Base-by-base conservation (phyloP, 2,329 filamentous ascomycete species). In the Pseudocercospora eumusae region DNA sequence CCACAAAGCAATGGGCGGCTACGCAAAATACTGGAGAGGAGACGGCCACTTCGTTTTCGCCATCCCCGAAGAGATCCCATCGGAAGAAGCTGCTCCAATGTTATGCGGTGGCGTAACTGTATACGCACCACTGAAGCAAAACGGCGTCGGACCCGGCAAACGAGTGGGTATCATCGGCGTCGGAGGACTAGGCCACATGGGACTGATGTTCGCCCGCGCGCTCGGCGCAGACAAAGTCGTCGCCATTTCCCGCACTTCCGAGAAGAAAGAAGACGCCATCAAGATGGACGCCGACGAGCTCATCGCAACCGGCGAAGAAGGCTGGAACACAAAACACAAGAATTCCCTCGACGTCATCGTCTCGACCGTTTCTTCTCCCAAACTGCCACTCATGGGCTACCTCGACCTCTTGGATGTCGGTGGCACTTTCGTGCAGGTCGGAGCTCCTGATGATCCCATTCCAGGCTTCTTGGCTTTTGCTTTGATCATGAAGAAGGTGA, bases 81-180 rank as follows among this genome's bases (percentile, higher is more conserved):
- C 77, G 18, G 79, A 78, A n/a, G 76, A 81, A 59, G 84, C 82
- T 2, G 83, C 89, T 1, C 89, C 90, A 1, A 85, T 93, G 79
- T 81, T 93, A 23, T 93, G 91, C 71, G 91, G 87, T 1, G 90
- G 91, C 2, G 82, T 93, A 58, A 95, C 91, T 0, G 83, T 88
- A 0, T 95, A 84, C 72, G 83, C 84, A 3, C 90, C 91, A 0
- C 76, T 95, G 15, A 83, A 83, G 56, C 82, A 87, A 23, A 86
- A 89, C 42, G 85, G 84, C 1, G 82, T 85, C 31, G 90, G 90
- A 0, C 87, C 88, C 0, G 90, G 89, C 4, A 90, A 89, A 74
- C 81, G 77, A 1, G 88, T 93, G 0, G 90, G 86, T 0, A 84
- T 93, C 58, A 80, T 92, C 13, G 89, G 90, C 5, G 80, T 93